phyloP scores from a whole-genome alignment of 768 basidiomycete species.

The Leucosporidium yakuticum region DNA sequence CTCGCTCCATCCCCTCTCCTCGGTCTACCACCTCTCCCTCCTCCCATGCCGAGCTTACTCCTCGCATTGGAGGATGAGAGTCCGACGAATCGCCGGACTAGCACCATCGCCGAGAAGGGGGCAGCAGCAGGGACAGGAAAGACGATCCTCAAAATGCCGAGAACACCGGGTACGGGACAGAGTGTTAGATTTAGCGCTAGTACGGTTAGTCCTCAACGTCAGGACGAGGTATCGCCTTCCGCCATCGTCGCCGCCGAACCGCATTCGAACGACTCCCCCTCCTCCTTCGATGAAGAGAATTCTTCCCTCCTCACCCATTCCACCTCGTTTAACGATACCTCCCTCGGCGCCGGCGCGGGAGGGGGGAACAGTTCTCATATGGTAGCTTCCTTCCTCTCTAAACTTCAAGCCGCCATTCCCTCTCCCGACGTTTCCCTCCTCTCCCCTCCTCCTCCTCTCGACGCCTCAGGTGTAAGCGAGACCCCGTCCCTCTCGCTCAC shows the following conservation, averaged over 20 bases:
- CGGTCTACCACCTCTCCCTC: slow-evolving; percentile 20
- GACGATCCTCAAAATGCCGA: slow-evolving; percentile 23
- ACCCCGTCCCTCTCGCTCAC: too few relatives aligned
- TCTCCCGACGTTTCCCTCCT: slow-evolving; percentile 23
- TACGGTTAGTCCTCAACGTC: slow-evolving; percentile 2
- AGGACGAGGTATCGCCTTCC: background rate
- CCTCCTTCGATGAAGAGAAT: background rate
- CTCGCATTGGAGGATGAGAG: background rate
- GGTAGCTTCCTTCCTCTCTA: slow-evolving; percentile 18
- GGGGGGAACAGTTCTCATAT: background rate
- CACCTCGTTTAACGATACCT: slow-evolving; percentile 4
- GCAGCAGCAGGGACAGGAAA: background rate
- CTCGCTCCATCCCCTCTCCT: slow-evolving; percentile 30
- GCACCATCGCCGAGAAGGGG: background rate
- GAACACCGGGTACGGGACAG: slow-evolving; percentile 30
- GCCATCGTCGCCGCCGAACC: background rate
- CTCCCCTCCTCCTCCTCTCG: background rate
- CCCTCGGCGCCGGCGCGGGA: background rate
- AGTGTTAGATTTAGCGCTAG: slow-evolving; percentile 29
- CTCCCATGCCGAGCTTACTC: background rate
- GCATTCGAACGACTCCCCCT: background rate
- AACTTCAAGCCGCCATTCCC: slow-evolving; percentile 16
- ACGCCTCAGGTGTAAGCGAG: too few relatives aligned
- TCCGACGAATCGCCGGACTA: background rate
- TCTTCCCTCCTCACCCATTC: background rate